Base-by-base conservation (phyloP, 2,329 filamentous ascomycete species). In the Westerdykella sp. region DNA sequence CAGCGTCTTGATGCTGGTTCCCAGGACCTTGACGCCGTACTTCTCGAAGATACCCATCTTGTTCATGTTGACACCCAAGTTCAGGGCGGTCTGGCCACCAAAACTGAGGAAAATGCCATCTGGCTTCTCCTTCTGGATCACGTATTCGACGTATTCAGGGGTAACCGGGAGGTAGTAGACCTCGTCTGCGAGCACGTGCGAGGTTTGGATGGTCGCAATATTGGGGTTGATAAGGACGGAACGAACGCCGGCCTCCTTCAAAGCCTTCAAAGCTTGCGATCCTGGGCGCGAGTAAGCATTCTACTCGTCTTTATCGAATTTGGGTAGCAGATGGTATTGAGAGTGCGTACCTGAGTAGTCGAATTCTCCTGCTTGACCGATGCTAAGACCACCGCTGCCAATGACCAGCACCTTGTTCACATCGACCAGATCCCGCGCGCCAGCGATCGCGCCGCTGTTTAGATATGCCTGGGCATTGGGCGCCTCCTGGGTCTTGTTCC, bases 141-240 rank as follows among this genome's bases (percentile, higher is more conserved):
- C 91, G 70, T 97, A 91, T 62, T 85, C 85, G 65, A 96, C 90
- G 72, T 97, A 98, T 78, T 97, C 91, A 52, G 91, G 86, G 14
- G 93, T 98, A 60, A 98, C 90, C 44, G 93, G 93, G 31, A 97
- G 84, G 72, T 96, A 97, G 78, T 97, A 97, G 62, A 97, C 86
- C 73, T 97, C 90, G 66, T 97, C 91, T 63, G 89, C 89, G 65
- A 97, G 85, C 62, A 85, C 84, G 77, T 97, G 91, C 69, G 94
- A 89, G 58, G 91, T 97, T 73, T 97, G 91, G 63, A 97, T 97
- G 45, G 93, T 97, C 47, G 91, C 91, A 67, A 97, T 97, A 69
- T 97, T 97, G 60, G 91, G 91, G 73, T 97, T 97, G 69, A 97
- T 90, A 53, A 97, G 81, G 43, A 97, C 86, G 9, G 91, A 95